Evolutionary conservation across 257 asterid species (phyloP).

Genomic region (Coffea eugenioides): DNA sequence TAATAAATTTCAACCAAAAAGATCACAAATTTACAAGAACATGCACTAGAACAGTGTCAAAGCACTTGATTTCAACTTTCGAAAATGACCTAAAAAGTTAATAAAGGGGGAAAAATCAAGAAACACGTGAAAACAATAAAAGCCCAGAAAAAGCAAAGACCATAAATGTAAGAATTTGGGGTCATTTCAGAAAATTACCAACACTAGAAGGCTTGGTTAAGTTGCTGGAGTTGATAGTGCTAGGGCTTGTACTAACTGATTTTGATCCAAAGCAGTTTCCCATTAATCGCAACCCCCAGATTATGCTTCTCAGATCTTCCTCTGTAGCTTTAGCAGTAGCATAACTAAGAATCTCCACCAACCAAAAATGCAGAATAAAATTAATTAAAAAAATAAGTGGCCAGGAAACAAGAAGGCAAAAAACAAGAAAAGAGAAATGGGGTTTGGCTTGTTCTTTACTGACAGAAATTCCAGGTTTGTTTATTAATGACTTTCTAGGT

Average conservation of each 20-base stretch:
- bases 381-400: neutral
- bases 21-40: neutral
- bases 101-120: neutral
- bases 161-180: neutral
- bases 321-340: conserved; percentile 6
- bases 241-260: conserved; percentile 38
- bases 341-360: neutral
- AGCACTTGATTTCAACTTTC: neutral
- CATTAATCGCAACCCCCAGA: conserved; percentile 40
- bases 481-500: neutral
- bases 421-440: neutral
- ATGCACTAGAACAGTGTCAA: neutral
- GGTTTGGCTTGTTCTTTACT: neutral
- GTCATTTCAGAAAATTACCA: conserved; percentile 37
- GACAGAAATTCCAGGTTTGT: neutral
- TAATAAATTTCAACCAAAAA: neutral
- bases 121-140: conserved; percentile 18
- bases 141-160: conserved; percentile 23
- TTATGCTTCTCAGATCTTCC: conserved; percentile 11
- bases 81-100: neutral
- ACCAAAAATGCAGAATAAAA: neutral
- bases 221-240: conserved; percentile 28
- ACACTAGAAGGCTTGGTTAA: conserved; percentile 44
- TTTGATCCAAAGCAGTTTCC: conserved; percentile 84
- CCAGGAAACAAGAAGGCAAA: neutral